These are phyloP conservation scores for Fusarium brevicatenulatum DNA, from an alignment of 2,329 filamentous ascomycete species.

Conservation along the genomic window DNA sequence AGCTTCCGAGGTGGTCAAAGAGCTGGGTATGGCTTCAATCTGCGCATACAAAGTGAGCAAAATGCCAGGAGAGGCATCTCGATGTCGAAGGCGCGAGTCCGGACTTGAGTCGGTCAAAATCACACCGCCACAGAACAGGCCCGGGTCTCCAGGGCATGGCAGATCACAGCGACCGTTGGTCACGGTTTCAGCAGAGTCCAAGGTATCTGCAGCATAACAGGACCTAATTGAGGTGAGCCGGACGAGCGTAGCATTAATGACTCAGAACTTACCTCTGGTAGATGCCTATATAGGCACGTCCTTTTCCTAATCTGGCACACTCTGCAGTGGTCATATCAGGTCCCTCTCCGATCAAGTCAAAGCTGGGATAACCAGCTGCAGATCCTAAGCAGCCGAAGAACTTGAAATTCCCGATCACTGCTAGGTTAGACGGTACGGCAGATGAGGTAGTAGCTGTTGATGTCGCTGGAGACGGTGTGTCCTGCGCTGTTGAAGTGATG, in stretches of 20 bases:
- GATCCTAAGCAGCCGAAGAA: not conserved
- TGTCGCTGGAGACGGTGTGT: not conserved
- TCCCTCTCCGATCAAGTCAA: not conserved
- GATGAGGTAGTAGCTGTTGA: not conserved
- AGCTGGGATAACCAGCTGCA: not conserved
- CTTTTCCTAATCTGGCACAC: not conserved
- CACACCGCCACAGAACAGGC: not conserved
- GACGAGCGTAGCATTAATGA: not conserved
- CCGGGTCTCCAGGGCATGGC: not conserved
- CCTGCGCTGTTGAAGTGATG: not conserved
- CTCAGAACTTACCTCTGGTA: not conserved
- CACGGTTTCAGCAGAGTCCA: not conserved
- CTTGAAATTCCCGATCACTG: conserved; percentile 6
- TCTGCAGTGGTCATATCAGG: not conserved
- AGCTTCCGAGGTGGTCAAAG: not conserved
- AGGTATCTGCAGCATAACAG: not conserved
- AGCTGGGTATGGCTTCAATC: not conserved
- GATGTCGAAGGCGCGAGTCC: not conserved
- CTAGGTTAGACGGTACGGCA: conserved; percentile 1
- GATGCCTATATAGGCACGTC: not conserved
- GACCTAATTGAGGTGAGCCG: not conserved
- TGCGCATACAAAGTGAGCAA: not conserved
- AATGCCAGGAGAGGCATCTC: not conserved
- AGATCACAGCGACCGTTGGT: not conserved
- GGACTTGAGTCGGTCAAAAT: not conserved